Base-by-base conservation (phyloP, 1,284 basidiomycete species). In the Peniophora sp. region DNA sequence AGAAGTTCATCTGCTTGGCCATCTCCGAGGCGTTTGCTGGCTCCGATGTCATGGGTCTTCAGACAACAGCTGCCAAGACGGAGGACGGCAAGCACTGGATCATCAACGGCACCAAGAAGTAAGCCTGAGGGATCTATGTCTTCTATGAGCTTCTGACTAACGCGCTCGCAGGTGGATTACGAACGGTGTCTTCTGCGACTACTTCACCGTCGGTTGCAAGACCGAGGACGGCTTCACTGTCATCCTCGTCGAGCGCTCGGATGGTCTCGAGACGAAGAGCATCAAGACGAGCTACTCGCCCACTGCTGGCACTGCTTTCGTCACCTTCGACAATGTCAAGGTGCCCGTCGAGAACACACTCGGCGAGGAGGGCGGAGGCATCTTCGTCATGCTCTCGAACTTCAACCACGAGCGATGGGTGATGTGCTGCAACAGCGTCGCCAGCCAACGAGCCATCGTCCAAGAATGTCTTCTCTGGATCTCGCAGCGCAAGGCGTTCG, bases 341-440 rank as follows among this genome's bases (percentile, higher is more conserved):
- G 89, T 93, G 1, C 92, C 92, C 6, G 75, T 86, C n/a, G 85
- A 83, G 61, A 88, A 95, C 69, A 87, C 91, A 24, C 75, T 97
- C 41, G 92, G 92, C 15, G 76, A 83, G 57, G 91, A 92, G 62
- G 85, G 88, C 52, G 81, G 83, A 50, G 32, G n/a, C 12, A 23
- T 35, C 1, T 34, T 20, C 23, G 20, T 20, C 27, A 75, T 78
- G 37, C 37, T 41, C 15, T 8, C 8, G 52, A 83, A 87, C 66
- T 86, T 86, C 67, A 85, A 85, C 61, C 84, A 86, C 59, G 83
- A 79, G 67, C 79, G 85, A 58, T 73, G 78, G 83, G 82, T 83
- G 49, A 86, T 88, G 83, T 81, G 78, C 66, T 79, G 78, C 58
- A 66, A 70, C 23, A 78, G 75, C n/a, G 77, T 79, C 32, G 69